Conservation (phyloP, 2,329 filamentous ascomycete species). For the Cordyceps militaris region DNA sequence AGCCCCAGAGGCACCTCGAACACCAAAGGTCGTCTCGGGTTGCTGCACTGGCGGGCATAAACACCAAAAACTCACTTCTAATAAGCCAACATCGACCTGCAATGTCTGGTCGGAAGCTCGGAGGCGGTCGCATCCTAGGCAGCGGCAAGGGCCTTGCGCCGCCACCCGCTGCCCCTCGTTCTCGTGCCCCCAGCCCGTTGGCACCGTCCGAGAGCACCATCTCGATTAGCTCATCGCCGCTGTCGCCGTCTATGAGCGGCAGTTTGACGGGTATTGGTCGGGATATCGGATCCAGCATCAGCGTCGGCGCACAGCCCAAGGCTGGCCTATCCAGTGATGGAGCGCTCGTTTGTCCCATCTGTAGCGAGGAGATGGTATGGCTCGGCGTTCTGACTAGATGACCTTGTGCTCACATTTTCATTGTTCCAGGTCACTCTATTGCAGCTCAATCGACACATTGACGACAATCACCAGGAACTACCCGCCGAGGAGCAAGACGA, state of each 20-base stretch:
- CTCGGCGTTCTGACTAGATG: background rate
- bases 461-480: constrained; percentile 84
- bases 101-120: constrained; percentile 83
- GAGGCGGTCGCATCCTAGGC: constrained; percentile 85
- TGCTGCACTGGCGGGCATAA: constrained; percentile 6
- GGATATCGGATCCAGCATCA: constrained; percentile 76
- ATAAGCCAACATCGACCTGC: constrained; percentile 12
- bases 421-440: constrained; percentile 69
- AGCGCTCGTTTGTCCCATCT: constrained; percentile 90
- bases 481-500: constrained; percentile 86
- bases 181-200: constrained; percentile 43
- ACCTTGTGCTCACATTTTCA: background rate
- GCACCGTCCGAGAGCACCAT: constrained; percentile 62
- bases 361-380: constrained; percentile 90
- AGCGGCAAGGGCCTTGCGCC: constrained; percentile 77
- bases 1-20: constrained; percentile 25
- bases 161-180: constrained; percentile 39
- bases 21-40: constrained; percentile 27
- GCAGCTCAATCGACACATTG: constrained; percentile 79
- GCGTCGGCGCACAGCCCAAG: constrained; percentile 51
- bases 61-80: background rate
- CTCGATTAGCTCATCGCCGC: constrained; percentile 64
- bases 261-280: constrained; percentile 65
- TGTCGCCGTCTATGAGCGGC: constrained; percentile 53
- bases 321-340: constrained; percentile 42